Evolutionary conservation across 768 basidiomycete genomes (phyloP).

Genomic region (Austroboletus festivus): DNA sequence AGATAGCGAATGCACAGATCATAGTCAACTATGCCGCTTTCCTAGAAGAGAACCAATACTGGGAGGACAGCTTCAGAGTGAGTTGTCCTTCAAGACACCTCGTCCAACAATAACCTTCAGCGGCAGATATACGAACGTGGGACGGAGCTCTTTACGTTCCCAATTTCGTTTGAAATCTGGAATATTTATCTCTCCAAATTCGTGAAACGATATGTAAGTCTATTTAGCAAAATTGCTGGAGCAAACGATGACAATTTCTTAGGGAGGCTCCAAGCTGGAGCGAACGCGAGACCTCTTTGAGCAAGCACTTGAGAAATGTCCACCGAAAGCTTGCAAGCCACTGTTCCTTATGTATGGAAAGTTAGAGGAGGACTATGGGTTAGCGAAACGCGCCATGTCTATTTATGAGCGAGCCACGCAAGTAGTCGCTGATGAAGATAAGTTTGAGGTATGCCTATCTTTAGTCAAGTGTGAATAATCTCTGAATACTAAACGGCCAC

Average conservation of each 20-base stretch:
- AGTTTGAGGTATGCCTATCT: constrained; percentile 73
- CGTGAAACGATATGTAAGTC: constrained; percentile 87
- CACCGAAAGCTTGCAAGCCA: constrained; percentile 90
- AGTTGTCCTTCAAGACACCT: constrained; percentile 36
- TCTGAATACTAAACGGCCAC: constrained; percentile 6
- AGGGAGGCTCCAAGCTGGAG: constrained; percentile 94
- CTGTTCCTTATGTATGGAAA: constrained; percentile 96
- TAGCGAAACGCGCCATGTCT: constrained; percentile 94
- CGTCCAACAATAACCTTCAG: constrained; percentile 7
- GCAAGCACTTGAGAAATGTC: constrained; percentile 95
- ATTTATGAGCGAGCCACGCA: constrained; percentile 92
- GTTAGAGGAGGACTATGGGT: constrained; percentile 90
- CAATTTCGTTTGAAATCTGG: constrained; percentile 98
- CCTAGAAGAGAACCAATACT: constrained; percentile 96
- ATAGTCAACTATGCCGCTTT: constrained; percentile 97
- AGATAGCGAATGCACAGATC: constrained; percentile 96
- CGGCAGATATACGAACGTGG: constrained; percentile 90
- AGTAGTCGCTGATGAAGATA: constrained; percentile 84
- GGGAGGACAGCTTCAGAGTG: constrained; percentile 97
- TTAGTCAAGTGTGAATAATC: background rate
- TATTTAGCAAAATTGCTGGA: background rate
- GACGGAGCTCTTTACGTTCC: constrained; percentile 96
- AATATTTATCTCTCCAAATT: constrained; percentile 98
- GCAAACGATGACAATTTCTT: constrained; percentile 3
- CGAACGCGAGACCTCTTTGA: constrained; percentile 97